These are phyloP conservation scores for Gracilariopsis chorda DNA, from an alignment of 23 red algal genomes.

Conservation along the genomic window DNA sequence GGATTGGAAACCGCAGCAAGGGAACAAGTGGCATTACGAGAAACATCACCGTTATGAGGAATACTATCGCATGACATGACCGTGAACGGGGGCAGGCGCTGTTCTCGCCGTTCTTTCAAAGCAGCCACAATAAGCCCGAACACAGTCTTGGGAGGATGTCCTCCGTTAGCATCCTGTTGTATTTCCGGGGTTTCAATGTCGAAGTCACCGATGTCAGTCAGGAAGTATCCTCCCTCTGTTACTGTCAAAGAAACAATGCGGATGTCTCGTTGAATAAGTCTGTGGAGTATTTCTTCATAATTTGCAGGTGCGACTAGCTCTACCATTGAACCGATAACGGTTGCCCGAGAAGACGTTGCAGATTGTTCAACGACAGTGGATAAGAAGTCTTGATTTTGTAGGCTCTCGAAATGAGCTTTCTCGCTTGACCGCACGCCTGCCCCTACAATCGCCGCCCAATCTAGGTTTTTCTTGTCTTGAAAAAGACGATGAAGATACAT, in stretches of 20 bases:
- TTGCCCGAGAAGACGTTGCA: neutral
- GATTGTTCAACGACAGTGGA: conserved; percentile 54
- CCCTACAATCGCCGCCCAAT: conserved; percentile 8
- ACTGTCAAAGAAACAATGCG: conserved; percentile 53
- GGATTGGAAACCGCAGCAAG: conserved; percentile 4
- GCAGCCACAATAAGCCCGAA: conserved; percentile 17
- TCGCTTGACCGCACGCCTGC: neutral
- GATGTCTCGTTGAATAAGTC: conserved; percentile 15
- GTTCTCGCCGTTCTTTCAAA: neutral
- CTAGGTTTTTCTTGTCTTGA: neutral
- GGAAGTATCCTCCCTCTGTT: conserved; percentile 47
- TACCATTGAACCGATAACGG: conserved; percentile 26
- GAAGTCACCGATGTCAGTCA: neutral
- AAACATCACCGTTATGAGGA: conserved; percentile 22
- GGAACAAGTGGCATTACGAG: neutral
- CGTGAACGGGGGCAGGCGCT: neutral
- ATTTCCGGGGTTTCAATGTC: conserved; percentile 5
- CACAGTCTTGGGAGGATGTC: conserved; percentile 1
- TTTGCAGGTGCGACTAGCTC: conserved; percentile 5
- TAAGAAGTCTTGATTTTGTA: conserved; percentile 23
- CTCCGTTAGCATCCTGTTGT: neutral
- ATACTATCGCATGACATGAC: conserved; percentile 55
- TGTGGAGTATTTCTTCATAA: neutral
- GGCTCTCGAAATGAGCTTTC: neutral
- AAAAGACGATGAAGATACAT: conserved; percentile 41